These are phyloP conservation scores for Ilyonectria mors-panacis DNA, from an alignment of 2,329 filamentous ascomycete genomes.

Conservation along the genomic window DNA sequence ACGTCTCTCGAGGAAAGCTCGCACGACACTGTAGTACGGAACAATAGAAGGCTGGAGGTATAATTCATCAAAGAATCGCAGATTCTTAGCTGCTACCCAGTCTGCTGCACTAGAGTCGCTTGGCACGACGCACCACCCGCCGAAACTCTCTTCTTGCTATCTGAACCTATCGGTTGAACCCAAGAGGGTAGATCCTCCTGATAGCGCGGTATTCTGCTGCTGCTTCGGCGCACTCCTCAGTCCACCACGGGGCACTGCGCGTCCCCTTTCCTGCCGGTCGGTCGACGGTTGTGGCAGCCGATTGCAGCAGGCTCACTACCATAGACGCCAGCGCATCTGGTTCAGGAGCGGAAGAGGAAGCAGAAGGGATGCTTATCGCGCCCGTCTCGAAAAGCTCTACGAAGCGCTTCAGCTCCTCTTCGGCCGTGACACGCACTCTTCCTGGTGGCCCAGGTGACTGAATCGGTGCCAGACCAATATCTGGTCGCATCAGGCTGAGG, in stretches of 20 bases:
- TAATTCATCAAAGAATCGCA: not conserved
- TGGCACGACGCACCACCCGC: constrained; percentile 24
- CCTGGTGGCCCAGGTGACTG: too few relatives aligned
- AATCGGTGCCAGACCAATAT: too few relatives aligned
- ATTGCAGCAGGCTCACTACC: constrained; percentile 24
- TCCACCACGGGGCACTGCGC: constrained; percentile 33
- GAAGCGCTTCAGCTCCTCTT: too few relatives aligned
- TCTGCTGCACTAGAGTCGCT: constrained; percentile 25
- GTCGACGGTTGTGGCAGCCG: constrained; percentile 24
- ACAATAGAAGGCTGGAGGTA: not conserved
- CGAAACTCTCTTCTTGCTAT: constrained; percentile 30
- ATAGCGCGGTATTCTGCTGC: constrained; percentile 31
- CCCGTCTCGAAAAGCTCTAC: too few relatives aligned
- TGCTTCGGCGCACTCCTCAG: constrained; percentile 32
- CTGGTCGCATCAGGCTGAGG: too few relatives aligned
- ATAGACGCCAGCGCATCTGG: constrained; percentile 25
- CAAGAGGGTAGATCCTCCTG: constrained; percentile 29
- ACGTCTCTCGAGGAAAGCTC: not conserved
- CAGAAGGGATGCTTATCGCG: too few relatives aligned
- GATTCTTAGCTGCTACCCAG: not conserved
- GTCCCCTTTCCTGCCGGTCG: constrained; percentile 21
- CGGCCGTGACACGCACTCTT: too few relatives aligned
- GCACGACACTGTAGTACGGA: not conserved
- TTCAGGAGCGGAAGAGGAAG: too few relatives aligned
- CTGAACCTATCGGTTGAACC: constrained; percentile 30